Conservation (phyloP, 176 grass and related monocot genomes). For the Oropetium thomaeum region DNA sequence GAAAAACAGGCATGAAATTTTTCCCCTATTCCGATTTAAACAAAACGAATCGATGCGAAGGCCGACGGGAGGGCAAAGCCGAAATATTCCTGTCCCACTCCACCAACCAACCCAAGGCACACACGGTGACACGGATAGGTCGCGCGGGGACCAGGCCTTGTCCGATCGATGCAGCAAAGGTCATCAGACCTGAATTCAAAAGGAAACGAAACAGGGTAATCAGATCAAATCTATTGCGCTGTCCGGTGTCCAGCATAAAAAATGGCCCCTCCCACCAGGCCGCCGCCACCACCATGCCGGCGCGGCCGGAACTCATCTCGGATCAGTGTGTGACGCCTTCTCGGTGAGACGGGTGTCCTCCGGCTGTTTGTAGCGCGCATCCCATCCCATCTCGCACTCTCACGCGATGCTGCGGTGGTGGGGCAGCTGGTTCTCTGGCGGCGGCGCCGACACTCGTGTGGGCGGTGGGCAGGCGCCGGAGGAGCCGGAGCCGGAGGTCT, state of each 20-base stretch:
- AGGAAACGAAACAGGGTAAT: too few relatives aligned
- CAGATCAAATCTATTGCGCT: background rate
- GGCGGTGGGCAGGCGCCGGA: background rate
- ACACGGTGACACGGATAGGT: background rate
- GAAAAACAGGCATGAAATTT: too few relatives aligned
- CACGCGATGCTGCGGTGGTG: conserved; percentile 18
- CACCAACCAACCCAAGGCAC: background rate
- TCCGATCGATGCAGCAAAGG: background rate
- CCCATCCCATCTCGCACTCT: background rate
- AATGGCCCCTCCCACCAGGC: too few relatives aligned
- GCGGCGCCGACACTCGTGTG: conserved; percentile 12
- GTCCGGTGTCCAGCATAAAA: background rate
- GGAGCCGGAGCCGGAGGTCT: conserved; percentile 43
- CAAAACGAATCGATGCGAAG: background rate
- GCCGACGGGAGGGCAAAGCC: background rate
- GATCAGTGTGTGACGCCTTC: background rate
- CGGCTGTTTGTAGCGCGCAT: background rate
- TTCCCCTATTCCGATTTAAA: too few relatives aligned
- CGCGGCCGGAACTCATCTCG: background rate
- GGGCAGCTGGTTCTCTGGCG: conserved; percentile 22
- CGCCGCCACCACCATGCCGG: background rate
- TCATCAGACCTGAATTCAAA: conserved; percentile 19
- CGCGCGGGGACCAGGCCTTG: background rate
- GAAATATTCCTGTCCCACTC: background rate
- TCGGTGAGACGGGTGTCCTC: too few relatives aligned